Evolutionary conservation across 2,329 filamentous ascomycete species (phyloP).

Genomic region (Sordariomycetes sp.): DNA sequence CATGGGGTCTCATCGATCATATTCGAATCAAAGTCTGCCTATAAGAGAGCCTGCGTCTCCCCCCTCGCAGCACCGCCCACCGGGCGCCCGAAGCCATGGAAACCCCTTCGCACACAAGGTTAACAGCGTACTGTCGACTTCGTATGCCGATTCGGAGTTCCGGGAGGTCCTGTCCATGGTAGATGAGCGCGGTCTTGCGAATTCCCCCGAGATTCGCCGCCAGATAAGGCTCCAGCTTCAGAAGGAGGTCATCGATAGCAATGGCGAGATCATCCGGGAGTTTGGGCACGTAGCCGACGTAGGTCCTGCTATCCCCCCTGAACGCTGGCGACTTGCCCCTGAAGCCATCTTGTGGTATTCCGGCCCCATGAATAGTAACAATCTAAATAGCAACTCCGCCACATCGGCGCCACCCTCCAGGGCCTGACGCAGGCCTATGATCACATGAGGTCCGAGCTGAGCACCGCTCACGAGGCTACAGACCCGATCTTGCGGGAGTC

Average conservation of each 20-base stretch:
- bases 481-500: slow-evolving; percentile 66
- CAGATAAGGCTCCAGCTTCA: slow-evolving; percentile 73
- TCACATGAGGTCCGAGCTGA: slow-evolving; percentile 67
- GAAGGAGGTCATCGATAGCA: slow-evolving; percentile 84
- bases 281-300: slow-evolving; percentile 86
- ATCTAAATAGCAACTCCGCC: slow-evolving; percentile 59
- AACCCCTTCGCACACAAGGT: slow-evolving; percentile 72
- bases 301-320: slow-evolving; percentile 13
- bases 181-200: slow-evolving; percentile 57
- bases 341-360: background rate
- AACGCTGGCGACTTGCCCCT: background rate
- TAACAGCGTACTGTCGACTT: slow-evolving; percentile 75
- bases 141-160: slow-evolving; percentile 86
- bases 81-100: background rate
- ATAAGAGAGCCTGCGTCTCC: background rate
- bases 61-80: background rate
- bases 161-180: slow-evolving; percentile 70
- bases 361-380: background rate
- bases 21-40: background rate
- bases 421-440: slow-evolving; percentile 69
- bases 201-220: slow-evolving; percentile 65
- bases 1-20: background rate
- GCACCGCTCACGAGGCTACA: slow-evolving; percentile 62
- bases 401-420: slow-evolving; percentile 67
- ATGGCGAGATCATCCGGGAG: slow-evolving; percentile 76